A percentile compares a stretch with the other conserved stretches of the same genome.
These are phyloP conservation scores for Populus deltoides DNA, from an alignment of 345 rosid species.

Conservation along the genomic window DNA sequence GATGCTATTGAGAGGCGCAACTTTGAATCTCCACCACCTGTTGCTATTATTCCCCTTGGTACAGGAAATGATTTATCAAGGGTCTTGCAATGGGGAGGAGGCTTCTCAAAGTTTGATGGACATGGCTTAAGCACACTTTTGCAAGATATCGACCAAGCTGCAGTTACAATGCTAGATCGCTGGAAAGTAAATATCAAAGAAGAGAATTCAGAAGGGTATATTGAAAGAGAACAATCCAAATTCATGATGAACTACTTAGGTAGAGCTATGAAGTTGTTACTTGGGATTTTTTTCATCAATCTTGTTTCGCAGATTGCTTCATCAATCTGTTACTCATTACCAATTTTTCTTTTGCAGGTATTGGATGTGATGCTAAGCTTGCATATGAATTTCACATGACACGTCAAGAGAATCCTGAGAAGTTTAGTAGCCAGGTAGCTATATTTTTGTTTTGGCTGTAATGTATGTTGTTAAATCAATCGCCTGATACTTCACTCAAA, in stretches of 20 bases:
- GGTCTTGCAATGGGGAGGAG: slow-evolving; percentile 85
- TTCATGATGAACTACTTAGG: slow-evolving; percentile 93
- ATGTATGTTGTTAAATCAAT: neutral
- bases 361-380: slow-evolving; percentile 93
- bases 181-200: slow-evolving; percentile 81
- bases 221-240: slow-evolving; percentile 44
- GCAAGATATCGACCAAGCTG: slow-evolving; percentile 73
- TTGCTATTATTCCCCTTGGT: slow-evolving; percentile 91
- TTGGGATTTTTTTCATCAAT: neutral
- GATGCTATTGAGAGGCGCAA: slow-evolving; percentile 80
- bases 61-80: slow-evolving; percentile 97
- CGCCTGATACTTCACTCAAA: slow-evolving; percentile 10
- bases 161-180: slow-evolving; percentile 84
- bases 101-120: slow-evolving; percentile 66
- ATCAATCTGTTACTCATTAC: neutral
- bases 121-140: slow-evolving; percentile 72
- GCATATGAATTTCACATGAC: slow-evolving; percentile 81
- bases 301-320: neutral
- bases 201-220: slow-evolving; percentile 9
- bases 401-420: slow-evolving; percentile 84
- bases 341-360: slow-evolving; percentile 39
- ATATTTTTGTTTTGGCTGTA: slow-evolving; percentile 3
- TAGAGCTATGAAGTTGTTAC: slow-evolving; percentile 13
- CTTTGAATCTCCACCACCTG: slow-evolving; percentile 91
- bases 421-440: slow-evolving; percentile 72